These are phyloP conservation scores for Platismatia glauca DNA, from an alignment of 495 filamentous ascomycete genomes.

Conservation along the genomic window DNA sequence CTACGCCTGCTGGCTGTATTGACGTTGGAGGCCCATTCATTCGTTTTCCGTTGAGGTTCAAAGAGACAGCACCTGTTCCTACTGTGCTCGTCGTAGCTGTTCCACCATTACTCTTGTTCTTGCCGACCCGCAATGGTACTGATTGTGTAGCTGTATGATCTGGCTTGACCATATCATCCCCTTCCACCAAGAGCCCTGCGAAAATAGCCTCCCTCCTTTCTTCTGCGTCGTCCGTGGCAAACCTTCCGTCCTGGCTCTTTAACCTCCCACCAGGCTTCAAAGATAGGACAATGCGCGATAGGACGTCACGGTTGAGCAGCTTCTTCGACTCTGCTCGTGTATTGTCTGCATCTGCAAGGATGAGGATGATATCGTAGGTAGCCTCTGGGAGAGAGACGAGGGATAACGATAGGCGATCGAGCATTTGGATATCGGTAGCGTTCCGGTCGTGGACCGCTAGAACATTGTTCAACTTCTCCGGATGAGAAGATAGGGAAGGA, in stretches of 20 bases:
- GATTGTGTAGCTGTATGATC: slow-evolving; percentile 53
- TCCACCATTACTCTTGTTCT: slow-evolving; percentile 37
- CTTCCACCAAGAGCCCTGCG: slow-evolving; percentile 62
- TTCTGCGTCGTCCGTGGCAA: slow-evolving; percentile 38
- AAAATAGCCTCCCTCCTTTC: slow-evolving; percentile 66
- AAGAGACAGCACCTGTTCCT: slow-evolving; percentile 27
- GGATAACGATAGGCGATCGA: slow-evolving; percentile 81
- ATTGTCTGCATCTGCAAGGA: slow-evolving; percentile 70
- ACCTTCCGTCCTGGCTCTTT: slow-evolving; percentile 56
- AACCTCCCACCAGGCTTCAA: slow-evolving; percentile 66
- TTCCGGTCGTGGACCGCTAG: slow-evolving; percentile 58
- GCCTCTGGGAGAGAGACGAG: slow-evolving; percentile 65
- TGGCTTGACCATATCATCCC: slow-evolving; percentile 60
- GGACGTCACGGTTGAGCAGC: slow-evolving; percentile 58
- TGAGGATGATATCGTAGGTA: slow-evolving; percentile 75
- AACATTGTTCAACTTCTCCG: slow-evolving; percentile 48
- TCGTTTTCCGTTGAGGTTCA: slow-evolving; percentile 41
- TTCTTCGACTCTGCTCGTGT: slow-evolving; percentile 50
- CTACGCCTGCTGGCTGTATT: slow-evolving; percentile 48
- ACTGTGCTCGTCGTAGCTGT: slow-evolving; percentile 26
- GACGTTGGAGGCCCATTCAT: slow-evolving; percentile 25
- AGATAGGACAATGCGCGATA: slow-evolving; percentile 54
- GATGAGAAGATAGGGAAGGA: slow-evolving; percentile 63
- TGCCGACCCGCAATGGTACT: slow-evolving; percentile 63
- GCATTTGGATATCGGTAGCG: slow-evolving; percentile 89